Evolutionary conservation across 108 stramenopile genomes (phyloP).

Genomic region (Schizochytrium sp.): DNA sequence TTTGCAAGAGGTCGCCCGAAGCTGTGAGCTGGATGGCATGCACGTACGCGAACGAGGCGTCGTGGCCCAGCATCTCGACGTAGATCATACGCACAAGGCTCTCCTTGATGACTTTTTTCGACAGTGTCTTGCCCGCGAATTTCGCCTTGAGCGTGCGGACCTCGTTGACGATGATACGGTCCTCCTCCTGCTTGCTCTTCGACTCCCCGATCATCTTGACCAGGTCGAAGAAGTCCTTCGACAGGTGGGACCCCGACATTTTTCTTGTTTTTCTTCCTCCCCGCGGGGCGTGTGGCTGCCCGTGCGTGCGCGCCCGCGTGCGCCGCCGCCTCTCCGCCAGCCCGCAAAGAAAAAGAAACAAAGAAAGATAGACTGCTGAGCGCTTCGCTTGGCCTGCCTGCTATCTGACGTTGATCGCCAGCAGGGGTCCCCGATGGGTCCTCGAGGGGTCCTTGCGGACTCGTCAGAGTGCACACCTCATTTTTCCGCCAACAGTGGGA

Average conservation of each 20-base stretch:
- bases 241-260: conserved; percentile 65
- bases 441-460: no score
- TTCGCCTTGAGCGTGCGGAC: conserved; percentile 71
- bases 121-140: conserved; percentile 25
- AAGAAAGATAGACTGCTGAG: no score
- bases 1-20: conserved; percentile 4
- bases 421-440: no score
- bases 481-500: no score
- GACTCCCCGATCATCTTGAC: conserved; percentile 98
- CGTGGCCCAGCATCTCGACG: conserved; percentile 99
- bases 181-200: conserved; percentile 96
- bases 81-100: conserved; percentile 90
- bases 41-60: conserved; percentile 89
- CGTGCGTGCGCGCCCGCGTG: no score
- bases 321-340: no score
- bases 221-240: conserved; percentile 97
- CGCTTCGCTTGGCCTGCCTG: no score
- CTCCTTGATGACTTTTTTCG: conserved; percentile 78
- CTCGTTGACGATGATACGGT: conserved; percentile 88
- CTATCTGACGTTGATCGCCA: no score
- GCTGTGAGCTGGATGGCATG: conserved; percentile 63
- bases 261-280: background rate
- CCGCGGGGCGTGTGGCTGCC: background rate
- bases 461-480: no score
- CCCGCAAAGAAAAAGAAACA: no score